Evolutionary conservation across 129 eudicot species (phyloP).

Genomic region (Heracleum sosnowskyi): DNA sequence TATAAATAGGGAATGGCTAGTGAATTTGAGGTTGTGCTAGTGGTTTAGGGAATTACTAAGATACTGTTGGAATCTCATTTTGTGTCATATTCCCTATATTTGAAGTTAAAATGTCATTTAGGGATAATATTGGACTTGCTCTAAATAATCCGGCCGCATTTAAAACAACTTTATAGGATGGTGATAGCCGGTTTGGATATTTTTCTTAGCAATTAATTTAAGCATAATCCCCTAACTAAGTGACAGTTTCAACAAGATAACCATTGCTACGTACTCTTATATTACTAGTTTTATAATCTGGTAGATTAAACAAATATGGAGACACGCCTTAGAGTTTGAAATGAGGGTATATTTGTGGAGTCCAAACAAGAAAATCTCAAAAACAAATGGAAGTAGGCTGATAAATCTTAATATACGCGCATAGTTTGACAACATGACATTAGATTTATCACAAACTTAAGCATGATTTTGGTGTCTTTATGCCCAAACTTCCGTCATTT

Average conservation of each 20-base stretch:
- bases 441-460: not conserved
- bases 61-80: too few species aligned
- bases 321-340: too few species aligned
- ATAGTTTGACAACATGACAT: not conserved
- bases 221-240: not conserved
- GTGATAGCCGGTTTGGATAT: not conserved
- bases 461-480: conserved; percentile 2
- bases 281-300: not conserved
- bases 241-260: not conserved
- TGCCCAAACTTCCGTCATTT: not conserved
- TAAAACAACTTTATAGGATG: not conserved
- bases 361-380: too few species aligned
- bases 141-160: not conserved
- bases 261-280: not conserved
- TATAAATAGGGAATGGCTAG: too few species aligned
- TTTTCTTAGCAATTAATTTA: not conserved
- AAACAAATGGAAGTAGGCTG: too few species aligned
- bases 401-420: not conserved
- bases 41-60: too few species aligned
- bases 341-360: too few species aligned
- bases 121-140: too few species aligned
- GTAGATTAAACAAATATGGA: not conserved
- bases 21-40: too few species aligned
- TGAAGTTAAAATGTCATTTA: too few species aligned
- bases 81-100: too few species aligned